Evolutionary conservation across 192 early-diverging fungal species (phyloP), one percentile per base, ranked within the genome.

Genomic region (Chytriomyces sp.): DNA sequence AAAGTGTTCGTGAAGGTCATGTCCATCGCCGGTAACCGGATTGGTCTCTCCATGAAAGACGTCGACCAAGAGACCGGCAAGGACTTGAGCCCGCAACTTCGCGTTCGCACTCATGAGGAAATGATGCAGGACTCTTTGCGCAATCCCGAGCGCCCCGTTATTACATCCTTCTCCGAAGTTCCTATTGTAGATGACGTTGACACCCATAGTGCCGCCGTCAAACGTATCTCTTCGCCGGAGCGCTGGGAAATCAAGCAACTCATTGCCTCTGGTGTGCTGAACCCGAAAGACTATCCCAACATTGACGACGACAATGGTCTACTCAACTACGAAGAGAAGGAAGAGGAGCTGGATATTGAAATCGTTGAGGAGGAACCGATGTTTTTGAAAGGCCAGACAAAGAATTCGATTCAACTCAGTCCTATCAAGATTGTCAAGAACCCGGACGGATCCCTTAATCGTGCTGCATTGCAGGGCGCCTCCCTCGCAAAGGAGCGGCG

Each of bases 401-500:
- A 87, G 61, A 87, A 91, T 55, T 87, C 90, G 0, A 75, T 97
- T 26, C 89, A 94, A 63, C 82, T 99, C 17, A 91, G 89, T 76
- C 98, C 98, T 10, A 89, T 99, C 76, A 99, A 98, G 78, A 93
- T 99, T 30, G 94, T 99, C 41, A 98, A 98, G 80, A 96, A 94
- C 41, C 96, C 96, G 1, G 98, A 98, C 74, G 98, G 98, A 25
- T 92, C 93, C 14, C 74, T 99, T 81, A 98, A 99, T 76, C 88
- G 96, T 4, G 95, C 96, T 0, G 98, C 98, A 6, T 77, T 99
- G 52, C 90, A 92, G 2, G 95, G 98, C 14, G 95, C 95, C 0
- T 87, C 94, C 0, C 70, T 98, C 25, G 93, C 96, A 17, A 98
- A 96, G 71, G 98, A 99, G 77, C 87, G 98, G 57, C 85, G 93